Evolutionary conservation across 2,329 filamentous ascomycete genomes (phyloP).

Genomic region (Exserohilum turcica): DNA sequence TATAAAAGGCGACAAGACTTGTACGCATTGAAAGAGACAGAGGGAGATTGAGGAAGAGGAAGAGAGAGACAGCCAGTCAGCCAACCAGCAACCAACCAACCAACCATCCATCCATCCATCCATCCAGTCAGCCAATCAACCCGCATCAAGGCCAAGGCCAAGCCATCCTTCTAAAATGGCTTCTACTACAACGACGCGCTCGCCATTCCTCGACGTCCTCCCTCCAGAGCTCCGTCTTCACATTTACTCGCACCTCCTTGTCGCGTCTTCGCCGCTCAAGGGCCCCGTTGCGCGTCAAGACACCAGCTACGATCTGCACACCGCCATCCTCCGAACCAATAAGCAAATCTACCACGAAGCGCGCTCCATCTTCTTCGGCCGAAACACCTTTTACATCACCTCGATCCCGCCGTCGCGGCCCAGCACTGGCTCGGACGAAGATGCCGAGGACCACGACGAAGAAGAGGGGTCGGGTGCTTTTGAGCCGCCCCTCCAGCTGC

Average conservation of each 20-base stretch:
- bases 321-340: slow-evolving; percentile 46
- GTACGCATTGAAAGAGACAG: too few species aligned
- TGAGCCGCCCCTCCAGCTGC: slow-evolving; percentile 34
- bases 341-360: slow-evolving; percentile 51
- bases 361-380: slow-evolving; percentile 48
- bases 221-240: slow-evolving; percentile 38
- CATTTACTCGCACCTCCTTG: slow-evolving; percentile 39
- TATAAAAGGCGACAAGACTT: not conserved
- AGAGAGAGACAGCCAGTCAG: too few species aligned
- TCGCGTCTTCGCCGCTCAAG: slow-evolving; percentile 24
- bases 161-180: slow-evolving; percentile 2
- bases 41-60: too few species aligned
- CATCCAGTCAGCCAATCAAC: too few species aligned
- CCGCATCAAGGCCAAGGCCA: too few species aligned
- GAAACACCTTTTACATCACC: slow-evolving; percentile 47
- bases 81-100: not conserved
- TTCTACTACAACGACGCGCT: slow-evolving; percentile 9
- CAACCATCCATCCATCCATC: too few species aligned
- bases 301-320: slow-evolving; percentile 39
- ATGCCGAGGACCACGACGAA: slow-evolving; percentile 4
- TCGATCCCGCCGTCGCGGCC: slow-evolving; percentile 10
- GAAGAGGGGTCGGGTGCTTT: slow-evolving; percentile 23
- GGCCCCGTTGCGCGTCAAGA: slow-evolving; percentile 25
- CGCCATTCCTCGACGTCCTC: slow-evolving; percentile 34
- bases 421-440: not conserved